Base-by-base conservation (phyloP, 352 stramenopile species). In the Albugo laibachii region DNA sequence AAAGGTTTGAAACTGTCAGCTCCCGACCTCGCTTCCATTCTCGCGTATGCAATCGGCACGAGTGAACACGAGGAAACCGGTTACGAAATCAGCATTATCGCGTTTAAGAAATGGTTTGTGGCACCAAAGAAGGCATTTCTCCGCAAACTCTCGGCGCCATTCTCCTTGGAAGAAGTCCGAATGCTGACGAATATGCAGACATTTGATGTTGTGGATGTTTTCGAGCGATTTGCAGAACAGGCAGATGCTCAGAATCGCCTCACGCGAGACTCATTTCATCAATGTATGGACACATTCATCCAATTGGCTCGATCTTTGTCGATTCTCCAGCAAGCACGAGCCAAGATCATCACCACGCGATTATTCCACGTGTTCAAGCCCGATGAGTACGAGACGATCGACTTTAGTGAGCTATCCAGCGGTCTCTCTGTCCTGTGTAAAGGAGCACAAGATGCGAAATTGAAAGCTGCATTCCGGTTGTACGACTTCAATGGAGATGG, bases 111-210 rank as follows among this genome's bases (percentile, higher is more conserved):
- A 39, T 31, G 24, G 24, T 31, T 31, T 31, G 24, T 31, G 3
- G 8, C 8, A 8, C 24, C 8, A n/a, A 53, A 48, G 15, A 10
- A 19, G 6, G 52, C 12, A 19, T 46, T 24, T 36, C 36, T 15
- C 11, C 20, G 41, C 37, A 34, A 13, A 78, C 83, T 27, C 58
- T 83, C 13, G 24, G 69, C 74, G 18, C 76, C 73, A 34, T 56
- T 84, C 16, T 63, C 83, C 48, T 47, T 93, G 21, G 68, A 86
- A 35, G 72, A 92, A 54, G 75, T 93, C n/a, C 68, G 77, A 0
- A 69, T 72, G 45, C 52, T 91, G 21, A 93, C 80, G 2, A 86
- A 85, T 36, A 50, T 93, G 2, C 79, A 78, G 12, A 83, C 69
- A 18, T 50, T 89, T 20, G 72, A 89, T 36, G 76, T 92, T 8